Conservation (phyloP, 164 flowering plant genomes). For the Vitis rotundifolia region DNA sequence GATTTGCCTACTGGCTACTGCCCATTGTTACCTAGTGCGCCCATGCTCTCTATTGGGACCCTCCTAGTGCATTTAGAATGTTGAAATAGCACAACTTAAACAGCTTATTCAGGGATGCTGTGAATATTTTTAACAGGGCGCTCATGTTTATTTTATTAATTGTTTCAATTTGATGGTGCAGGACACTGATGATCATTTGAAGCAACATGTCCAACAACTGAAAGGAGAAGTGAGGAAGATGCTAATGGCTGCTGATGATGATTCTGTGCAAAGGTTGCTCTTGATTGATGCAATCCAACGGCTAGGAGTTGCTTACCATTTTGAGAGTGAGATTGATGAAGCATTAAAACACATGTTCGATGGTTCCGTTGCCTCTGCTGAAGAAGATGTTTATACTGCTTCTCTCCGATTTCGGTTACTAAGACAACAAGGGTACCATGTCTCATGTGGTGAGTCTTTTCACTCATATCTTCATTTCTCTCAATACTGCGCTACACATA, state of each 20-base stretch:
- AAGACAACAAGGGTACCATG: constrained; percentile 24
- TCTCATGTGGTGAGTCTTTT: constrained; percentile 4
- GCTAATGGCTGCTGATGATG: not conserved
- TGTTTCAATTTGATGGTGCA: too few species aligned
- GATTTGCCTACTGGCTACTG: too few species aligned
- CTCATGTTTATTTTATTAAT: too few species aligned
- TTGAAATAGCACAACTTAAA: too few species aligned
- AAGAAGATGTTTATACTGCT: constrained; percentile 8
- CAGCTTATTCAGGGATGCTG: too few species aligned
- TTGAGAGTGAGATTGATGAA: constrained; percentile 20
- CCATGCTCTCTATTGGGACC: too few species aligned
- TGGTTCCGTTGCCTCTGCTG: too few species aligned
- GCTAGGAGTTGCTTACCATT: constrained; percentile 27
- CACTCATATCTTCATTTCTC: too few species aligned
- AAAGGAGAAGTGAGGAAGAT: constrained; percentile 23
- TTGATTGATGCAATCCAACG: constrained; percentile 24
- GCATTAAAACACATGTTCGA: constrained; percentile 1
- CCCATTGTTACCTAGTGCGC: too few species aligned
- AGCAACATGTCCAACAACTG: constrained; percentile 8
- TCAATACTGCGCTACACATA: too few species aligned
- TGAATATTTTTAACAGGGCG: too few species aligned
- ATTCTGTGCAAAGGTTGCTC: not conserved
- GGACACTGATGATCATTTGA: not conserved
- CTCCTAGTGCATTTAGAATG: too few species aligned
- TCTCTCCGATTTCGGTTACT: constrained; percentile 28